Base-by-base conservation (phyloP, 352 stramenopile genomes). In the Blastocystis hominis region DNA sequence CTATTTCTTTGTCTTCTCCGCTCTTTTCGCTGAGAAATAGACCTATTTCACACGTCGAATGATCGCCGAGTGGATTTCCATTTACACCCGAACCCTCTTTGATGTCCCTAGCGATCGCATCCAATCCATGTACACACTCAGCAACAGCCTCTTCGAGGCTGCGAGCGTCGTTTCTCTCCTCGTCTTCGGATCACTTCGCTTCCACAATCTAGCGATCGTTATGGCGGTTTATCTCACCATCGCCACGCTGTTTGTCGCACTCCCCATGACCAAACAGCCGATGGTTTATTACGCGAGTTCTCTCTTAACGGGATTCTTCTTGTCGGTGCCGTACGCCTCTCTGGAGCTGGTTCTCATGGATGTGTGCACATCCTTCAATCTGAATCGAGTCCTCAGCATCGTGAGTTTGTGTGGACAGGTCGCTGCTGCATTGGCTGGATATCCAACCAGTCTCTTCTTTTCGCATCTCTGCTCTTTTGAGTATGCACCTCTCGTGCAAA, bases 41-140 rank as follows among this genome's bases (percentile, higher is more conserved):
- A 78, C 47, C 42, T 78, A 78, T 38, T 50, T 62, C 40, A 62
- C 40, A 61, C 68, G 68, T 62, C 68, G 68, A 7, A 61, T 78
- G 10, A 56, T 78, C 20, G 24, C 30, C 50, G 68, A 78, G 24
- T 78, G 68, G 68, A 55, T 42, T 56, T 61, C 68, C 47, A 30
- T 78, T 20, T 78, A 62, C 42, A 34, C 47, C 7, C 40, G 10
- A 56, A 9, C 34, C 2, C 68, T 78, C 42, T 78, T 78, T 62
- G 13, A 34, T 42, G 10, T 59, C 24, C 30, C 68, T 42, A 34
- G 17, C 9, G 68, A 78, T 5, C 0, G 7, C 9, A 5, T 42
- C 1, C 9, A 15, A 20, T n/a, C 40, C 13, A 15, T 56, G 9
- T 78, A 55, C 7, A 61, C 68, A n/a, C n/a, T 55, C 34, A 34